Evolutionary conservation across 1,139 yeast species (phyloP).

Genomic region (Suhomyces yuchorum): DNA sequence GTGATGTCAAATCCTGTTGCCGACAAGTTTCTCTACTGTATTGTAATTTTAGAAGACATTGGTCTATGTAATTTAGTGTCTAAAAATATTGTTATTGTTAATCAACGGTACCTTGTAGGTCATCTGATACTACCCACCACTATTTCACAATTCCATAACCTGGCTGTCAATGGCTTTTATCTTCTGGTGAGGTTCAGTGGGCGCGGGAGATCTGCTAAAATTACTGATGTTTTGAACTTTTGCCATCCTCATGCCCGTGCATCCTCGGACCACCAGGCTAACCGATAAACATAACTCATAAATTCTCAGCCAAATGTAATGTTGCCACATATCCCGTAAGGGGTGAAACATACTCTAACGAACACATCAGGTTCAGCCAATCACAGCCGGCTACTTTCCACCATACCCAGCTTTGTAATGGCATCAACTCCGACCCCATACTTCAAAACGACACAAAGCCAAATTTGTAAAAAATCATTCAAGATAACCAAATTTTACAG

Average conservation of each 20-base stretch:
- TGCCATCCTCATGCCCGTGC: not conserved
- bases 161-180: too few relatives aligned
- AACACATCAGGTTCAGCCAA: not conserved
- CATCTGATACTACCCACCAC: too few relatives aligned
- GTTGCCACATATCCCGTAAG: not conserved
- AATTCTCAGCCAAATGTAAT: not conserved
- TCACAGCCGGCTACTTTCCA: not conserved
- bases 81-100: constrained; percentile 10
- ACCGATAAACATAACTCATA: not conserved
- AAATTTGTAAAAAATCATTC: constrained; percentile 7
- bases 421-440: constrained; percentile 12
- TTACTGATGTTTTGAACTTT: not conserved
- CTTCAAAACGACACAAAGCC: constrained; percentile 10
- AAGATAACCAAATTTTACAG: constrained; percentile 4
- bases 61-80: constrained; percentile 12
- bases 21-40: not conserved
- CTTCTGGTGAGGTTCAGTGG: not conserved
- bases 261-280: not conserved
- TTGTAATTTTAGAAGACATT: constrained; percentile 11
- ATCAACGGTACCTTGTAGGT: not conserved
- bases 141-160: too few relatives aligned
- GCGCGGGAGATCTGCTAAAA: not conserved
- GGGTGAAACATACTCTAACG: not conserved
- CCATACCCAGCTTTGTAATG: not conserved
- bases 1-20: not conserved